These are phyloP conservation scores for Phytophthora niederhauseri DNA, from an alignment of 352 stramenopile genomes.

Conservation along the genomic window DNA sequence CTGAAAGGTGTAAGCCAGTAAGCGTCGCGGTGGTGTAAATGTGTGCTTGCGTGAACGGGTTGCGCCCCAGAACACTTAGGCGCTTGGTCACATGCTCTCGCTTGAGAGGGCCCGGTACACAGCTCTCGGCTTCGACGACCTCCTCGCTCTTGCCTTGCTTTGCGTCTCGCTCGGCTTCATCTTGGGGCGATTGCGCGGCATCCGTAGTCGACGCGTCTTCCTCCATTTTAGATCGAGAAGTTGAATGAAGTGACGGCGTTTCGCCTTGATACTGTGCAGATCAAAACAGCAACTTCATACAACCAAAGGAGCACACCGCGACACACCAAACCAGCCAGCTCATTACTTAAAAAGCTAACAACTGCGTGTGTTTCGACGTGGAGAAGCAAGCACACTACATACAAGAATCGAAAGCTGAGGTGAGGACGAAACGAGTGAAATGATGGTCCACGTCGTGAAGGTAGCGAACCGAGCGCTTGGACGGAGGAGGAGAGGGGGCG, in stretches of 20 bases:
- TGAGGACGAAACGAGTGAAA: conserved; percentile 18
- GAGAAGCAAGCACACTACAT: conserved; percentile 24
- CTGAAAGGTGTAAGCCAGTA: conserved; percentile 36
- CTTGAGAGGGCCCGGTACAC: conserved; percentile 27
- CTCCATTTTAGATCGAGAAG: conserved; percentile 5
- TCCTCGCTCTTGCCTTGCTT: background rate
- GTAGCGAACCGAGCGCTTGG: conserved; percentile 32
- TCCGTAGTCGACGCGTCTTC: conserved; percentile 13
- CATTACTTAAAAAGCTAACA: conserved; percentile 19
- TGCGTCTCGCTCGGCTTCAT: conserved; percentile 6
- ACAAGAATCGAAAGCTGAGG: conserved; percentile 13
- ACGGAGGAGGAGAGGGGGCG: background rate
- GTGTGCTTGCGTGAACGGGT: conserved; percentile 67
- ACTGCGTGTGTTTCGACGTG: conserved; percentile 30
- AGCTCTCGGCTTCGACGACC: conserved; percentile 4
- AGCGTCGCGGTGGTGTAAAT: conserved; percentile 69
- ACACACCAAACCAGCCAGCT: conserved; percentile 11
- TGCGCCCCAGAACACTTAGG: conserved; percentile 59
- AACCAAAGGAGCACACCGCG: conserved; percentile 2
- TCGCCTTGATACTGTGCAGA: background rate
- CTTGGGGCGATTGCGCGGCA: background rate
- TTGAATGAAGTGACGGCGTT: conserved; percentile 26
- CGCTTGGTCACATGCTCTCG: conserved; percentile 40
- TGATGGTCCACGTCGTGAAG: conserved; percentile 26
- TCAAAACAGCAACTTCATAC: background rate